These are phyloP conservation scores for Linnemannia elongata DNA, from an alignment of 192 early-diverging fungal species.

Conservation along the genomic window DNA sequence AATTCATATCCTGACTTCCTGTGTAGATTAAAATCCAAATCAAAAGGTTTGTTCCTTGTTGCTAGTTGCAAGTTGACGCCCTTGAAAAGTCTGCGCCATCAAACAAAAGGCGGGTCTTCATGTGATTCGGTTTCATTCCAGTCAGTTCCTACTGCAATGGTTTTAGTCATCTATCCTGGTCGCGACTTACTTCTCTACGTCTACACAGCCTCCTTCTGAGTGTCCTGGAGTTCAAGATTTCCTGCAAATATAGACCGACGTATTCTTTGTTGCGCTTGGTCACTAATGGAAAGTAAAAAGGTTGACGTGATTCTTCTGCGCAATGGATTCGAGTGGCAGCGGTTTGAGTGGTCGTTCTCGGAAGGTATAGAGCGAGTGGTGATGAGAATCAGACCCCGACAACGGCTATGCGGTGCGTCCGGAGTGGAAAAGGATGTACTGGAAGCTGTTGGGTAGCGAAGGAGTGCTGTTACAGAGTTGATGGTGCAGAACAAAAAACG, in stretches of 20 bases:
- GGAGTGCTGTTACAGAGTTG: background rate
- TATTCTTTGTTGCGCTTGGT: background rate
- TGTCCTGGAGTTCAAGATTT: background rate
- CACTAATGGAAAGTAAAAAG: background rate
- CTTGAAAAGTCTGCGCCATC: background rate
- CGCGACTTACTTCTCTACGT: background rate
- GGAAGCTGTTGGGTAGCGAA: background rate
- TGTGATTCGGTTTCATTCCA: background rate
- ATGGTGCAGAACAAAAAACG: background rate
- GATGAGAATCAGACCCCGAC: background rate
- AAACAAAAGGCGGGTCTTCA: background rate
- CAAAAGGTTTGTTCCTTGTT: background rate
- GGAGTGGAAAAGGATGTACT: background rate
- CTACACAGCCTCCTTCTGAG: background rate
- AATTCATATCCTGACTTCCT: background rate
- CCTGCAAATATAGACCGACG: background rate
- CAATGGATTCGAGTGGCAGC: background rate
- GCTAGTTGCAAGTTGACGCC: background rate
- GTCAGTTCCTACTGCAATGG: background rate
- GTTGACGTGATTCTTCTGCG: background rate
- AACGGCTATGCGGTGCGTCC: background rate
- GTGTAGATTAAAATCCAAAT: background rate
- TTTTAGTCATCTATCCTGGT: background rate
- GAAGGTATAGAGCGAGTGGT: background rate
- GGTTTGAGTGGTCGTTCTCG: background rate